Percentiles rank a stretch among this genome's conserved stretches.
phyloP scores from a whole-genome alignment of 1,284 basidiomycete species.

The Boletus mariae region DNA sequence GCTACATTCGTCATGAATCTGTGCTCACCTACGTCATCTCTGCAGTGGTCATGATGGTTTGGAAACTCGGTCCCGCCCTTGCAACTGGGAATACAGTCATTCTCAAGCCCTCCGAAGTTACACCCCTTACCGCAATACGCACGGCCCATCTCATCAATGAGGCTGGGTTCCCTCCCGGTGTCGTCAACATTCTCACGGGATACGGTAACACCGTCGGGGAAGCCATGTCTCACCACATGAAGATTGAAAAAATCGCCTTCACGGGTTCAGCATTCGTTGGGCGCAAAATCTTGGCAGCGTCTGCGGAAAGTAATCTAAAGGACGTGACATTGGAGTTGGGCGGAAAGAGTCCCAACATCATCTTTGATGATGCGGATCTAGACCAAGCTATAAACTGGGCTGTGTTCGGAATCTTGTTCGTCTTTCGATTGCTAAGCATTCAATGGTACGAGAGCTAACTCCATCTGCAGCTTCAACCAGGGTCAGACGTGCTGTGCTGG shows the following conservation, averaged over 20 bases:
- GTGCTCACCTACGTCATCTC: neutral
- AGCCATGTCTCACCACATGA: constrained; percentile 60
- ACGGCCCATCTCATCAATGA: constrained; percentile 46
- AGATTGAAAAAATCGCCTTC: constrained; percentile 72
- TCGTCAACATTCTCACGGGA: constrained; percentile 66
- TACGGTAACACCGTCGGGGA: constrained; percentile 70
- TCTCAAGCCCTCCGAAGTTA: constrained; percentile 89
- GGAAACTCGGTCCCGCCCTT: constrained; percentile 85
- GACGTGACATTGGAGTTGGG: constrained; percentile 90
- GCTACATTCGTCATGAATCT: neutral
- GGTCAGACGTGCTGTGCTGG: constrained; percentile 86
- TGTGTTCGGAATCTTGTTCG: constrained; percentile 72
- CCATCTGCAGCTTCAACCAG: constrained; percentile 62
- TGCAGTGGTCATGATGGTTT: constrained; percentile 68
- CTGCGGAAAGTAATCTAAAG: constrained; percentile 85
- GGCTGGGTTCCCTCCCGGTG: constrained; percentile 68
- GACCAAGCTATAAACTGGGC: constrained; percentile 83
- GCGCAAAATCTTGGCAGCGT: constrained; percentile 79
- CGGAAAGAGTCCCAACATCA: constrained; percentile 84
- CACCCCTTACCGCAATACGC: constrained; percentile 76
- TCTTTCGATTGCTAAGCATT: neutral
- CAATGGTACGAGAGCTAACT: constrained; percentile 25
- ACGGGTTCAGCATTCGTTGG: constrained; percentile 80
- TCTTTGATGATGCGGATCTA: constrained; percentile 71
- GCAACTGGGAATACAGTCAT: constrained; percentile 83